Evolutionary conservation across 805 yeast genomes (phyloP), one percentile per base, ranked within the genome.

Genomic region (Pichia scutulata): DNA sequence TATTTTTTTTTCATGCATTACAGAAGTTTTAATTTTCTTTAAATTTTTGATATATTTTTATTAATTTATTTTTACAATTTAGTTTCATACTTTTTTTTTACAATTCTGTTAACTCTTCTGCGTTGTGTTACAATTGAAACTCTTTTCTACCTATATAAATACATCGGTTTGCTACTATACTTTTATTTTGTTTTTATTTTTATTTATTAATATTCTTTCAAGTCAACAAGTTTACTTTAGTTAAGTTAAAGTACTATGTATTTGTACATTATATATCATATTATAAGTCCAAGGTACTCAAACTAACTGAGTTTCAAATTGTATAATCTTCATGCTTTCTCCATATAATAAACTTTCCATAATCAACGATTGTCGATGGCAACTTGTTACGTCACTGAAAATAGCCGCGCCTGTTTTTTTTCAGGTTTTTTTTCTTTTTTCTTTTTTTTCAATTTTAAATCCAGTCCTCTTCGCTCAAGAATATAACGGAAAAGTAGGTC

Each of bases 91-190:
- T 30, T 39, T 12, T 28, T 49, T 41, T 41, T 22, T 41, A n/a
- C 42, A 24, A 22, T 40, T 41, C 41, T 22, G 36, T 37, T 25
- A 48, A 45, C 43, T 33, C 44, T 28, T 44, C 42, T 44, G 45
- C 43, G 45, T 42, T 25, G 46, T 44, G 50, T 46, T 39, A 43
- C 48, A 51, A 26, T 39, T 51, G 51, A 45, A 46, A 33, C 19
- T 42, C 56, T 49, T 49, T 49, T 49, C 52, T 49, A 49, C 46
- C 52, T 45, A 39, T 24, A 25, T 18, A 47, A 42, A 37, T 49
- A 37, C 49, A 49, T 49, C 49, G 52, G 48, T 49, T 45, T 45
- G 49, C 49, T 49, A 10, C 24, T 39, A 37, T 14, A 36, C 37
- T 33, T 43, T 39, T 48, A 10, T 36, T 36, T 25, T 39, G 1